Percentiles rank a stretch among this genome's conserved stretches.
These are phyloP conservation scores for Scheffersomyces ergatensis DNA, from an alignment of 805 yeast genomes.

Conservation along the genomic window DNA sequence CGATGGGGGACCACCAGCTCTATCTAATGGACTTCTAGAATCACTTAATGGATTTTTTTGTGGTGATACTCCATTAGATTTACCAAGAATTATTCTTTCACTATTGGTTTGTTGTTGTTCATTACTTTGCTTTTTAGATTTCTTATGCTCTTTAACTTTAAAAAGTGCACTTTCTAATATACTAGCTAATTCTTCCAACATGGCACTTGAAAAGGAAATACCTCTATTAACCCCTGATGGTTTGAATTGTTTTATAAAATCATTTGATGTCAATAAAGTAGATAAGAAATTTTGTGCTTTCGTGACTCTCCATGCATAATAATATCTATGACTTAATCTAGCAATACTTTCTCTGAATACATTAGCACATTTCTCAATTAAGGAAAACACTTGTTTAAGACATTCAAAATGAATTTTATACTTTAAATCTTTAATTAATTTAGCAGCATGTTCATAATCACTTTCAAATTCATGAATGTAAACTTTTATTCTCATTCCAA, in stretches of 20 bases:
- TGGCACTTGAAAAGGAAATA: constrained; percentile 10
- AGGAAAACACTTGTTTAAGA: constrained; percentile 6
- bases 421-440: constrained; percentile 2
- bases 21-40: background rate
- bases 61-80: background rate
- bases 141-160: constrained; percentile 9
- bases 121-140: background rate
- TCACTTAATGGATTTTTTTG: background rate
- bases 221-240: constrained; percentile 3
- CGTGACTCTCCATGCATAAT: constrained; percentile 66
- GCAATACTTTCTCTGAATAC: constrained; percentile 21
- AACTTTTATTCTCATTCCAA: constrained; percentile 19
- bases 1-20: background rate
- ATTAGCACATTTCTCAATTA: constrained; percentile 8
- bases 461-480: constrained; percentile 9
- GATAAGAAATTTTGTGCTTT: constrained; percentile 51
- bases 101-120: background rate
- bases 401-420: constrained; percentile 8
- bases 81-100: background rate
- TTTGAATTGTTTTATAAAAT: constrained; percentile 12
- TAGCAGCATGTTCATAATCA: constrained; percentile 4
- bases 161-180: constrained; percentile 20
- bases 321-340: constrained; percentile 53
- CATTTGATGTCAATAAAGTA: constrained; percentile 27
- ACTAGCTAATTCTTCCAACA: constrained; percentile 17